phyloP scores from a whole-genome alignment of 345 rosid genomes.

The Hibiscus trionum region DNA sequence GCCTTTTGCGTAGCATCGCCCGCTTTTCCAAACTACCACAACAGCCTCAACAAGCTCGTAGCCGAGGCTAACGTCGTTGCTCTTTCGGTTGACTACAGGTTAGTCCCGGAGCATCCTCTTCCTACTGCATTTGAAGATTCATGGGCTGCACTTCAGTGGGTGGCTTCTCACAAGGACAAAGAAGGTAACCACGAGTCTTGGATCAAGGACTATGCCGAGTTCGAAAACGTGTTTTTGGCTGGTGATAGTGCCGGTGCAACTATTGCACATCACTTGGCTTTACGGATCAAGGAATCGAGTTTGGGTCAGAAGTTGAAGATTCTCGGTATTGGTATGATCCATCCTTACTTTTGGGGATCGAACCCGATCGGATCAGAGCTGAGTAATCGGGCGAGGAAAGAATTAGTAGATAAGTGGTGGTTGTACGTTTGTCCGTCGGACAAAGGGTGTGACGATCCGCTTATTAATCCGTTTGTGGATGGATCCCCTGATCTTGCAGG shows the following conservation, averaged over 20 bases:
- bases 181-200: constrained; percentile 26
- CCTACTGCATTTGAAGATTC: constrained; percentile 66
- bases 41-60: constrained; percentile 48
- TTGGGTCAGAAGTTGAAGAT: constrained; percentile 23
- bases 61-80: constrained; percentile 45
- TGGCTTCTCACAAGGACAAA: constrained; percentile 27
- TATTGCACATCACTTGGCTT: constrained; percentile 57
- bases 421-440: constrained; percentile 52
- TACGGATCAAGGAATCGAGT: constrained; percentile 24
- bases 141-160: constrained; percentile 51
- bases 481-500: constrained; percentile 37
- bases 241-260: constrained; percentile 84
- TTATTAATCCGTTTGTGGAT: constrained; percentile 61
- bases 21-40: constrained; percentile 55
- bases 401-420: constrained; percentile 85
- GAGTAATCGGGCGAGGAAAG: constrained; percentile 30
- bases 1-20: constrained; percentile 57
- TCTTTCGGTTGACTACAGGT: constrained; percentile 60
- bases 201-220: constrained; percentile 44
- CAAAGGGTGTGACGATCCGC: constrained; percentile 65
- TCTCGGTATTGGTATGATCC: constrained; percentile 58
- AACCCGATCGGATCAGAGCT: constrained; percentile 54
- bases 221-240: constrained; percentile 31
- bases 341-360: constrained; percentile 65
- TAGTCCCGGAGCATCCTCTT: constrained; percentile 70